A percentile compares a stretch with the other conserved stretches of the same genome.
These are phyloP conservation scores for Penicillium canescens DNA, from an alignment of 495 filamentous ascomycete species.

Conservation along the genomic window DNA sequence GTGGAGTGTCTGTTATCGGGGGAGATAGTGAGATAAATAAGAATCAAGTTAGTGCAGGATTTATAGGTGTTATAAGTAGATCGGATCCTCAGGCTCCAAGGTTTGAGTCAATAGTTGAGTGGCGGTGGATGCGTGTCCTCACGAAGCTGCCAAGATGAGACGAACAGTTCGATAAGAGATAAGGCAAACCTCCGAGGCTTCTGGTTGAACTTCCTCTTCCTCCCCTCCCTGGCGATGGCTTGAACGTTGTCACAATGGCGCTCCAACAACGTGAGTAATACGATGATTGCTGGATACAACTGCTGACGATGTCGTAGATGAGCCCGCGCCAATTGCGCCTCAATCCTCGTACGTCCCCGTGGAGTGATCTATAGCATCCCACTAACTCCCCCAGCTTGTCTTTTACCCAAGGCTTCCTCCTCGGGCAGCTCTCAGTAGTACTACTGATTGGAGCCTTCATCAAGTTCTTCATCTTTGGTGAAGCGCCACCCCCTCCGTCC, in stretches of 20 bases:
- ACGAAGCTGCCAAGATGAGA: background rate
- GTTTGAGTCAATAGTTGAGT: background rate
- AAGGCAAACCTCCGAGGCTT: slow-evolving; percentile 18
- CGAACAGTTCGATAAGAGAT: slow-evolving; percentile 15
- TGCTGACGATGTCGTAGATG: slow-evolving; percentile 28
- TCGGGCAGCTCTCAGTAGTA: slow-evolving; percentile 90
- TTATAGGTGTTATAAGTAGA: background rate
- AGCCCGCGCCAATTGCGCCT: slow-evolving; percentile 34
- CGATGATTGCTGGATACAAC: background rate
- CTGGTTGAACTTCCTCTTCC: slow-evolving; percentile 10
- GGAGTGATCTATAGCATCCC: slow-evolving; percentile 15
- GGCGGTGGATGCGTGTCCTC: background rate
- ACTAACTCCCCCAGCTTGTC: slow-evolving; percentile 23
- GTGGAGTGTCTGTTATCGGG: background rate
- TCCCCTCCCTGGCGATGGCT: slow-evolving; percentile 26
- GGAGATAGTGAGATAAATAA: background rate
- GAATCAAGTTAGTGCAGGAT: background rate
- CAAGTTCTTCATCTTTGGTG: slow-evolving; percentile 99
- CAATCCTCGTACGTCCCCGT: slow-evolving; percentile 48
- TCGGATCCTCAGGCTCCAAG: background rate
- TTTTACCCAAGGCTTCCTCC: slow-evolving; percentile 73
- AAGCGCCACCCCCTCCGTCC: slow-evolving; percentile 79
- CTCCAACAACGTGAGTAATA: slow-evolving; percentile 36
- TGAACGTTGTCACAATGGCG: slow-evolving; percentile 35
- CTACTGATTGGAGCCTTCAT: slow-evolving; percentile 92